phyloP scores from a whole-genome alignment of 345 rosid species.

The Limnanthes douglasii region DNA sequence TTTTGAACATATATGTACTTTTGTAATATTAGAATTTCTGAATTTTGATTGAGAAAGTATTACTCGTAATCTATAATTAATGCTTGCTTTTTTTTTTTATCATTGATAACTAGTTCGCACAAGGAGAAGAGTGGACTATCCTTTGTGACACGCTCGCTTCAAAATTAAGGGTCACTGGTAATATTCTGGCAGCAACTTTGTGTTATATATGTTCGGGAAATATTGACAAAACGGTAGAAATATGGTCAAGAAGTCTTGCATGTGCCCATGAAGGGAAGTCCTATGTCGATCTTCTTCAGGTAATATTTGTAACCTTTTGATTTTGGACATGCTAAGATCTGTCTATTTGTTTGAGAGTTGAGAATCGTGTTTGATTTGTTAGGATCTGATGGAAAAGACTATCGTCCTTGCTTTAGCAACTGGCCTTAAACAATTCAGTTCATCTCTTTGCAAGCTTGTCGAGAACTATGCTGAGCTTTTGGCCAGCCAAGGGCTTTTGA shows the following conservation, averaged over 20 bases:
- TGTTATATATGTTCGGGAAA: conserved; percentile 96
- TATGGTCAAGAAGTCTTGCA: conserved; percentile 83
- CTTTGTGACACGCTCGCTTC: conserved; percentile 82
- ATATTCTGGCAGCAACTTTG: conserved; percentile 80
- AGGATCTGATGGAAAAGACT: conserved; percentile 99
- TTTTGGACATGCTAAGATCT: neutral
- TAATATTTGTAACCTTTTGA: conserved; percentile 18
- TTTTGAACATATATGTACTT: too few species aligned
- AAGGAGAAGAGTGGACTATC: conserved; percentile 71
- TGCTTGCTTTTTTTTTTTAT: conserved; percentile 6
- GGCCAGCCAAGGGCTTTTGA: conserved; percentile 81
- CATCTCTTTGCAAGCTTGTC: conserved; percentile 87
- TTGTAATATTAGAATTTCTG: too few species aligned
- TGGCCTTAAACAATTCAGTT: conserved; percentile 80
- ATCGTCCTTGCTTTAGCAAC: conserved; percentile 92
- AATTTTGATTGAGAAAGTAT: too few species aligned
- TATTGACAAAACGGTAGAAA: conserved; percentile 95
- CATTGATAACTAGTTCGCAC: conserved; percentile 59
- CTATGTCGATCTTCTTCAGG: conserved; percentile 91
- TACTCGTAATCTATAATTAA: conserved; percentile 1
- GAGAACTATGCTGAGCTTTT: conserved; percentile 96
- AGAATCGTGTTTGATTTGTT: conserved; percentile 9
- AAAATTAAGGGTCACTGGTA: conserved; percentile 59
- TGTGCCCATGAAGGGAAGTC: conserved; percentile 53
- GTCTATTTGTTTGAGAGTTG: conserved; percentile 7